phyloP scores from a whole-genome alignment of 371 early-diverging fungal genomes.

The Mucor sp. region DNA sequence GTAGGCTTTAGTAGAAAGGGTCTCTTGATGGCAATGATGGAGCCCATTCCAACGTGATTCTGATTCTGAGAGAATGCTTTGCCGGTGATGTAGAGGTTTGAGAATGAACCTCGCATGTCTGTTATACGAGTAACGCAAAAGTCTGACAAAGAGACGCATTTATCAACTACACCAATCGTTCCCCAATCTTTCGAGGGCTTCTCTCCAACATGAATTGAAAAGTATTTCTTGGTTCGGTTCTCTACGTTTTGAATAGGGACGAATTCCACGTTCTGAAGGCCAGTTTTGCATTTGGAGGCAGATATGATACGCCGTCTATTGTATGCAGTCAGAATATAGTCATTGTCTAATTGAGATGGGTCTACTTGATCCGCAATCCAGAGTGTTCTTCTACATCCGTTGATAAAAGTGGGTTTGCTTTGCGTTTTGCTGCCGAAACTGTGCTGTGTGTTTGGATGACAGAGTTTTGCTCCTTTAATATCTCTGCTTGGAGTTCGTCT shows the following conservation, averaged over 20 bases:
- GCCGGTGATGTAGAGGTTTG: conserved; percentile 34
- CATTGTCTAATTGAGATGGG: neutral
- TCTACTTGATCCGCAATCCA: conserved; percentile 21
- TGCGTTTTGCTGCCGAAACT: neutral
- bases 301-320: conserved; percentile 16
- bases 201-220: conserved; percentile 32
- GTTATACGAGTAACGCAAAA: conserved; percentile 33
- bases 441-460: neutral
- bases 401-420: neutral
- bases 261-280: conserved; percentile 15
- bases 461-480: neutral
- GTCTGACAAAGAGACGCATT: conserved; percentile 12
- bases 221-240: conserved; percentile 3
- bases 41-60: conserved; percentile 26
- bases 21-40: conserved; percentile 30
- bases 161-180: conserved; percentile 40
- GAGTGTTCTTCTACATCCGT: conserved; percentile 12
- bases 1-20: conserved; percentile 31
- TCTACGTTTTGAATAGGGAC: conserved; percentile 17
- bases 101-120: conserved; percentile 31
- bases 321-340: neutral
- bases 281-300: conserved; percentile 8
- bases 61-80: conserved; percentile 24
- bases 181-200: conserved; percentile 40
- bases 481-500: conserved; percentile 2